Evolutionary conservation across 1,284 basidiomycete species (phyloP).

Genomic region (Takashimella tepidaria): DNA sequence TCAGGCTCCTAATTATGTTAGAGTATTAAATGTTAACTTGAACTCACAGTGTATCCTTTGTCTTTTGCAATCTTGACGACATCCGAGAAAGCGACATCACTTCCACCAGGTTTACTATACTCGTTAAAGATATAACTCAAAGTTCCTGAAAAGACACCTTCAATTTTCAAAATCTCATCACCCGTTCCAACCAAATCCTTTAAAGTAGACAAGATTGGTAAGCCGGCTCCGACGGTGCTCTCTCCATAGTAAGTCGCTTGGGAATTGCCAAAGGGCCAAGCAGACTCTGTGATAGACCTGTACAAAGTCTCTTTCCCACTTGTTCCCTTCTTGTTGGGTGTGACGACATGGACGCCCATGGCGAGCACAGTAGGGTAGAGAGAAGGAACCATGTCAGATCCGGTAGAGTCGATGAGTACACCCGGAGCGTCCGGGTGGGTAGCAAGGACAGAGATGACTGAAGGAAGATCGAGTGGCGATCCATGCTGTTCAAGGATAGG

Average conservation of each 20-base stretch:
- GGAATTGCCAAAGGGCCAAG: slow-evolving; percentile 56
- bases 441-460: slow-evolving; percentile 46
- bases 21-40: slow-evolving; percentile 1
- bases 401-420: slow-evolving; percentile 90
- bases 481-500: slow-evolving; percentile 44
- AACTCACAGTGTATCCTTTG: slow-evolving; percentile 88
- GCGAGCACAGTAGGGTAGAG: slow-evolving; percentile 78
- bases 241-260: slow-evolving; percentile 70
- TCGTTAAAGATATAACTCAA: slow-evolving; percentile 99
- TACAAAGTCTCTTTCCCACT: slow-evolving; percentile 72
- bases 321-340: slow-evolving; percentile 97
- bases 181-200: slow-evolving; percentile 89
- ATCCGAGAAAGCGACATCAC: slow-evolving; percentile 65
- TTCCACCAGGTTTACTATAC: slow-evolving; percentile 58
- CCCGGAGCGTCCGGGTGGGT: slow-evolving; percentile 55
- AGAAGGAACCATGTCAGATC: slow-evolving; percentile 73
- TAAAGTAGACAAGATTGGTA: slow-evolving; percentile 87
- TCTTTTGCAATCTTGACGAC: slow-evolving; percentile 84
- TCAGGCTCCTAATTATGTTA: slow-evolving; percentile 74
- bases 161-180: slow-evolving; percentile 64
- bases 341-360: slow-evolving; percentile 80
- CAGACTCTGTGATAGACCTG: slow-evolving; percentile 58
- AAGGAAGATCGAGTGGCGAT: slow-evolving; percentile 48
- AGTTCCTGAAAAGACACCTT: slow-evolving; percentile 72
- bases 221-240: slow-evolving; percentile 89